These are phyloP conservation scores for Solanum paucissectum DNA, from an alignment of 257 asterid species.

Conservation along the genomic window DNA sequence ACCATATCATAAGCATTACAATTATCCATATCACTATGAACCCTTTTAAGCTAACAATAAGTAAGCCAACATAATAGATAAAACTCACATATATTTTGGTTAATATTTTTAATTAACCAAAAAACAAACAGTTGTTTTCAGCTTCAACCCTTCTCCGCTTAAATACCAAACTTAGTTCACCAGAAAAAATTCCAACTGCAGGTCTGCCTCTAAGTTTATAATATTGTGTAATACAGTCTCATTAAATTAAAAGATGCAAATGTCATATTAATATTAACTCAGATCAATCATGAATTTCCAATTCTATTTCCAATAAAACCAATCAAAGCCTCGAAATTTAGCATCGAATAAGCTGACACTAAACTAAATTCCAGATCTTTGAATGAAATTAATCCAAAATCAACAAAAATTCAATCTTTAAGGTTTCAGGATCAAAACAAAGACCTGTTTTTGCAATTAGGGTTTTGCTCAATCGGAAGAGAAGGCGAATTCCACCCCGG, in stretches of 20 bases:
- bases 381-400: neutral
- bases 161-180: neutral
- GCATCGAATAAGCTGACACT: neutral
- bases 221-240: neutral
- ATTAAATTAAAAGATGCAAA: neutral
- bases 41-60: neutral
- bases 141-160: neutral
- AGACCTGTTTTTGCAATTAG: slow-evolving; percentile 45
- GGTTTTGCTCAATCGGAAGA: slow-evolving; percentile 14
- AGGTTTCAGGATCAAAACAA: slow-evolving; percentile 6
- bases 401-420: slow-evolving; percentile 9
- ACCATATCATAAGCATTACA: neutral
- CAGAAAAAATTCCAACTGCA: neutral
- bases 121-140: neutral
- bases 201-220: neutral
- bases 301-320: neutral
- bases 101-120: neutral
- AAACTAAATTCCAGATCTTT: slow-evolving; percentile 25
- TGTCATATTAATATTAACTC: neutral
- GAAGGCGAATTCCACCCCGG: slow-evolving; percentile 10
- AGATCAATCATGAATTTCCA: slow-evolving; percentile 15
- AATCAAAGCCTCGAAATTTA: slow-evolving; percentile 6
- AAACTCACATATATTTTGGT: neutral
- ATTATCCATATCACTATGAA: neutral
- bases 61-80: neutral